phyloP scores from a whole-genome alignment of 23 red algal genomes.

The Chondrus crispus region DNA sequence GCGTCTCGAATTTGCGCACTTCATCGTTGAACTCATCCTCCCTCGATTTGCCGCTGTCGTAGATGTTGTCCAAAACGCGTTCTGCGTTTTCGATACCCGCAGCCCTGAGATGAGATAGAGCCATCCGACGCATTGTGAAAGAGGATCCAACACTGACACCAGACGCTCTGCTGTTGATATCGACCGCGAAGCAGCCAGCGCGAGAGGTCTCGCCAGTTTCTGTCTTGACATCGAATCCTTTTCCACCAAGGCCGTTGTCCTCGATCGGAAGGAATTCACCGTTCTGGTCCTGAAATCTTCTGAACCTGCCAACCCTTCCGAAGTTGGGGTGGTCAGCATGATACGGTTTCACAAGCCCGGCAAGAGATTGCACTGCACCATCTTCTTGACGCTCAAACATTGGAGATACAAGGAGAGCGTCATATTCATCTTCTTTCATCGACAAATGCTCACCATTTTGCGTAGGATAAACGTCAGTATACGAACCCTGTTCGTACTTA shows the following conservation, averaged over 20 bases:
- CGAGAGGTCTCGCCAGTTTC: background rate
- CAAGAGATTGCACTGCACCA: background rate
- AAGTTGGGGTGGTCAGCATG: background rate
- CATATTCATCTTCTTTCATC: background rate
- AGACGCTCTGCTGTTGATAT: conserved; percentile 52
- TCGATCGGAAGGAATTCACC: background rate
- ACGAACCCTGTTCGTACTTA: background rate
- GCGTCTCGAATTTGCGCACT: background rate
- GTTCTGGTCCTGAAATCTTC: background rate
- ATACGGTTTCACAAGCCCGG: background rate
- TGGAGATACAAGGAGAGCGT: conserved; percentile 8
- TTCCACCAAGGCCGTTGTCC: conserved; percentile 24
- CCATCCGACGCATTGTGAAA: conserved; percentile 37
- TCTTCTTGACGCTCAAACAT: background rate
- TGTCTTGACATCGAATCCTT: background rate
- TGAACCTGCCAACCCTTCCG: conserved; percentile 25
- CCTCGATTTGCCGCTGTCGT: background rate
- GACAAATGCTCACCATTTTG: background rate
- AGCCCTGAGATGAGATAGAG: conserved; percentile 27
- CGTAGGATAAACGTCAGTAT: background rate
- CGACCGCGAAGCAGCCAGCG: conserved; percentile 21
- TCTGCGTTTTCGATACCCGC: background rate
- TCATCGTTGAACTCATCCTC: background rate
- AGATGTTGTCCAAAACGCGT: conserved; percentile 15
- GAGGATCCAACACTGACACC: background rate